Conservation (phyloP, 192 early-diverging fungal genomes). For the Backusella circina region DNA sequence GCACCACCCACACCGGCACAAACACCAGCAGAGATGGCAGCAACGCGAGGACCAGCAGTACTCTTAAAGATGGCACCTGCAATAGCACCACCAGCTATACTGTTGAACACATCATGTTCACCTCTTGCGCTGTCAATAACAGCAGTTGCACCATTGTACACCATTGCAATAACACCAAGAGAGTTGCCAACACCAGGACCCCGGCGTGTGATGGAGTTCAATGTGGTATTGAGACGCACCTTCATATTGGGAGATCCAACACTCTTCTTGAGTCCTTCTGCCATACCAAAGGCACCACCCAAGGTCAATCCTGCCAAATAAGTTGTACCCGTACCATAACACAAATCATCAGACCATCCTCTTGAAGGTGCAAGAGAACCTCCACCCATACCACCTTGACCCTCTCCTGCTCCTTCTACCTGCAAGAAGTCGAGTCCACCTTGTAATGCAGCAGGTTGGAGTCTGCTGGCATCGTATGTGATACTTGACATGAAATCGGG, state of each 20-base stretch:
- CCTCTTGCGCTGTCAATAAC: conserved; percentile 61
- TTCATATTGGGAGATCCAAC: conserved; percentile 61
- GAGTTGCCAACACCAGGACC: conserved; percentile 86
- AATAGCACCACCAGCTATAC: conserved; percentile 66
- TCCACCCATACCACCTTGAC: conserved; percentile 27
- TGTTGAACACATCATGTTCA: conserved; percentile 62
- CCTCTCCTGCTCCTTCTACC: conserved; percentile 33
- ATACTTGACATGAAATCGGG: conserved; percentile 47
- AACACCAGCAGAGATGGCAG: conserved; percentile 28
- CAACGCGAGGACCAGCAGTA: conserved; percentile 49
- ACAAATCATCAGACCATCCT: conserved; percentile 77
- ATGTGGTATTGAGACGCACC: conserved; percentile 75
- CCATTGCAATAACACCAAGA: conserved; percentile 75
- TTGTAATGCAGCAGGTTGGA: conserved; percentile 51
- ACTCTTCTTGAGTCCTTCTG: conserved; percentile 65
- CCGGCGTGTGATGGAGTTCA: conserved; percentile 80
- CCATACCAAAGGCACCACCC: conserved; percentile 73
- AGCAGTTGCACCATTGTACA: conserved; percentile 76
- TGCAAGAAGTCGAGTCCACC: conserved; percentile 58
- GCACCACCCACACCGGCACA: conserved; percentile 35
- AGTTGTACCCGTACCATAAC: conserved; percentile 79
- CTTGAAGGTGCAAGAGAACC: conserved; percentile 63
- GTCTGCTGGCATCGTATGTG: conserved; percentile 36
- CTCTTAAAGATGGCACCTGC: conserved; percentile 78
- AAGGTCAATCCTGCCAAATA: conserved; percentile 70